A percentile compares a stretch with the other conserved stretches of the same genome.
Conservation (phyloP, 1,284 basidiomycete genomes). For the Anthracocystis walkeri region DNA sequence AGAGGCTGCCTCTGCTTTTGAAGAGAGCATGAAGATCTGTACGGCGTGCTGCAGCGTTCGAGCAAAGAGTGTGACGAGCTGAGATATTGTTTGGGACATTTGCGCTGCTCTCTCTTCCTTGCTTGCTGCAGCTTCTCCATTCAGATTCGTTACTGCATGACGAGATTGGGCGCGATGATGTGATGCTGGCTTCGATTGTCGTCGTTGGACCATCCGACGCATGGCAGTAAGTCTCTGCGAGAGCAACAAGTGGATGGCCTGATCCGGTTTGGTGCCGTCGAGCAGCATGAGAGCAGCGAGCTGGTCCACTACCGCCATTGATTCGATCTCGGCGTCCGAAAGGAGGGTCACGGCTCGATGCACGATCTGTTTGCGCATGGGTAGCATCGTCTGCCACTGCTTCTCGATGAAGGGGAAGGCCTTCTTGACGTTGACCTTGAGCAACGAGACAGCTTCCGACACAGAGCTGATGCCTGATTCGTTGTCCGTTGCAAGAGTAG, state of each 20-base stretch:
- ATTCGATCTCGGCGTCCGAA: slow-evolving; percentile 40
- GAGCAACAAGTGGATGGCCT: slow-evolving; percentile 31
- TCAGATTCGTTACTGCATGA: too few species aligned
- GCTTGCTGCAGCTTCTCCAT: background rate
- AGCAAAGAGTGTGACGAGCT: slow-evolving; percentile 32
- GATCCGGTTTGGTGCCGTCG: slow-evolving; percentile 35
- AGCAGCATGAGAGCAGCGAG: slow-evolving; percentile 46
- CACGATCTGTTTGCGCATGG: slow-evolving; percentile 57
- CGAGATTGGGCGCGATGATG: slow-evolving; percentile 11
- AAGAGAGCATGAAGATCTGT: slow-evolving; percentile 33
- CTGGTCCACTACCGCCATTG: slow-evolving; percentile 41
- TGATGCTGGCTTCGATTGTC: slow-evolving; percentile 1
- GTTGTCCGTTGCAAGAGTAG: slow-evolving; percentile 9
- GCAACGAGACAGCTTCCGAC: slow-evolving; percentile 29
- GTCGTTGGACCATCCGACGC: slow-evolving; percentile 25
- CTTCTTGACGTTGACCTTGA: slow-evolving; percentile 42
- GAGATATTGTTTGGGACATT: slow-evolving; percentile 30
- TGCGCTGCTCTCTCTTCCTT: slow-evolving; percentile 14
- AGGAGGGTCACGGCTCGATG: slow-evolving; percentile 43
- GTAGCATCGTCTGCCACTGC: slow-evolving; percentile 53
- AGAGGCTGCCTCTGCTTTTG: slow-evolving; percentile 1
- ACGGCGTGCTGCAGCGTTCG: slow-evolving; percentile 42
- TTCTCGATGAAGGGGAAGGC: slow-evolving; percentile 57
- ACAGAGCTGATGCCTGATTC: slow-evolving; percentile 28
- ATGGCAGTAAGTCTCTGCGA: slow-evolving; percentile 43